Conservation (phyloP, 1,139 yeast species). For the Meyerozyma elateridarum region DNA sequence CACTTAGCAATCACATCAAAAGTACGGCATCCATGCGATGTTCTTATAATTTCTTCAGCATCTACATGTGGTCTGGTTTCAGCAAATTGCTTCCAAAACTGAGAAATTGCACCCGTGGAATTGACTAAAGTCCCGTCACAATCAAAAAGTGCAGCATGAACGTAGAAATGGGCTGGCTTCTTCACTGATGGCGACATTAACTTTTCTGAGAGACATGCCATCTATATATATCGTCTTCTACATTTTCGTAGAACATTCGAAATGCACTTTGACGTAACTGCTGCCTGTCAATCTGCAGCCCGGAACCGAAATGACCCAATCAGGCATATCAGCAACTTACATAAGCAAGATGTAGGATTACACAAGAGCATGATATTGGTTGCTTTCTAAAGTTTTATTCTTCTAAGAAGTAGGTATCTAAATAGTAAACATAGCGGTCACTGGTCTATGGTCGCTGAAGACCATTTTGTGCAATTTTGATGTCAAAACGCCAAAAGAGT, state of each 20-base stretch:
- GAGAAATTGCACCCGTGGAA: conserved; percentile 15
- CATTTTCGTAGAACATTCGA: conserved; percentile 1
- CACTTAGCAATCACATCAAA: conserved; percentile 15
- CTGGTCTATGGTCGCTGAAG: conserved; percentile 3
- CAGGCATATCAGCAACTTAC: too few species aligned
- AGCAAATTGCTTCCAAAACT: conserved; percentile 15
- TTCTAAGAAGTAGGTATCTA: not conserved
- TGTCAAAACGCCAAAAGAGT: not conserved
- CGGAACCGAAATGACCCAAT: too few species aligned
- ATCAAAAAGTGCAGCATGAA: conserved; percentile 15
- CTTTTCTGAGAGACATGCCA: not conserved
- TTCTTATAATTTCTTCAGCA: conserved; percentile 14
- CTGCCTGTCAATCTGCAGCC: too few species aligned
- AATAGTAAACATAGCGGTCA: not conserved
- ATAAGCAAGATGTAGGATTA: too few species aligned
- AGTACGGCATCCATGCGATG: conserved; percentile 16
- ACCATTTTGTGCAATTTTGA: not conserved
- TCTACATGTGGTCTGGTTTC: conserved; percentile 15
- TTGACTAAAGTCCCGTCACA: conserved; percentile 16
- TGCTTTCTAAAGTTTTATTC: not conserved
- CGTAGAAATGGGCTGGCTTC: conserved; percentile 13
- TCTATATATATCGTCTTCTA: not conserved
- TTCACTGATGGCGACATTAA: conserved; percentile 7
- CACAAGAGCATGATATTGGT: too few species aligned
- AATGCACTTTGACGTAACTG: conserved; percentile 2